Base-by-base conservation (phyloP, 495 filamentous ascomycete species). In the Aspergillus cristatus region DNA sequence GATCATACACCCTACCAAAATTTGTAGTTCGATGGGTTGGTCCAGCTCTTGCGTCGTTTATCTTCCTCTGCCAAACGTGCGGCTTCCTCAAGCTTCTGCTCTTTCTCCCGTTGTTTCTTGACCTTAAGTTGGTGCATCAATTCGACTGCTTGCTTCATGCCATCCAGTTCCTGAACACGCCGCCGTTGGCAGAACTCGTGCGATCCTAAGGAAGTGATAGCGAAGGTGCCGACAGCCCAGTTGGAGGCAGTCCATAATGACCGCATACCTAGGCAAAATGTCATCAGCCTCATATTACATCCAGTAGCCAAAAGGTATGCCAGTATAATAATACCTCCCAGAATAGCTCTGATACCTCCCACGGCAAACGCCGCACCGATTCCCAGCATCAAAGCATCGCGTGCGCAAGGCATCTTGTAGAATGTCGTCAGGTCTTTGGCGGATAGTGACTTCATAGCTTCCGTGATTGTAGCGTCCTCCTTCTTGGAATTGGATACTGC, bases 131-230 rank as follows among this genome's bases (percentile, higher is more conserved):
- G 65, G 45, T 87, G 78, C 54, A 94, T 82, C 38, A 95, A 69
- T 51, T 89, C 82, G 17, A 89, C 75, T 7, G 80, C 81, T 41
- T 84, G 63, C 47, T 83, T 78, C 75, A 97, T 82, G 34, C 84
- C 80, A 37, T 76, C 74, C 51, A 75, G 70, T 61, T 95, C 90
- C 41, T 76, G 64, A 26, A 70, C 57, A 42, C 90, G 74, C 28
- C 68, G 71, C 40, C 72, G 73, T 48, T 84, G 79, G 62, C 88
- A 98, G 45, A 78, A 84, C 62, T 95, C 85, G 56, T 87, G 86
- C 35, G 78, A 75, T 33, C 66, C 64, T 14, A 84, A 55, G 2
- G 82, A 78, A 10, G 62, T 69, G 30, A 79, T 47, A 8, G 74
- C 66, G 47, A 88, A 91, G 8, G 73, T 62, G n/a, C 78, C 82